These are phyloP conservation scores for Helotiales sp. DNA, from an alignment of 2,329 filamentous ascomycete genomes.

Conservation along the genomic window DNA sequence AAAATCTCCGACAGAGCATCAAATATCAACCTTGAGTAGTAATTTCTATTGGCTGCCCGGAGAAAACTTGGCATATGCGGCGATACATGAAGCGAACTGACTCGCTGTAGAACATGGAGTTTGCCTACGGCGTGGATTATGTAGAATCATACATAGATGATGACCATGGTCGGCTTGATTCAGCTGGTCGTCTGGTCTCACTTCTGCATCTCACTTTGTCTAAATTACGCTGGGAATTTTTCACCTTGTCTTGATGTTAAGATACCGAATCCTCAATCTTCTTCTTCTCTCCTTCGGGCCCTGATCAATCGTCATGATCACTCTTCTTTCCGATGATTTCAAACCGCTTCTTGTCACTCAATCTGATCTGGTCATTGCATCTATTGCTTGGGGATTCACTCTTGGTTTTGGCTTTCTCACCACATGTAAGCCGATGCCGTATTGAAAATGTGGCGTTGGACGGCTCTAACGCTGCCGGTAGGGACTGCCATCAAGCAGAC, in stretches of 20 bases:
- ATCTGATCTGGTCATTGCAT: conserved; percentile 45
- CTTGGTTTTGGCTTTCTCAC: conserved; percentile 43
- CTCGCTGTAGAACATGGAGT: not conserved
- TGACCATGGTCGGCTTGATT: not conserved
- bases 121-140: not conserved
- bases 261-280: not conserved
- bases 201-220: not conserved
- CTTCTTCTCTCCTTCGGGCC: not conserved
- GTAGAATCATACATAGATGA: not conserved
- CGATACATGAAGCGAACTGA: not conserved
- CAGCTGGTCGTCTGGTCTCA: conserved; percentile 1
- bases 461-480: conserved; percentile 31
- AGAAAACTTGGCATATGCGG: not conserved
- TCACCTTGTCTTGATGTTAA: not conserved
- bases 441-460: not conserved
- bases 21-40: not conserved
- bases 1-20: not conserved
- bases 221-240: not conserved
- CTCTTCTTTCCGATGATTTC: conserved; percentile 24
- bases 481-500: conserved; percentile 47
- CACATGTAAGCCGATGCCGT: conserved; percentile 13
- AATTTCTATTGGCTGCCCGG: not conserved
- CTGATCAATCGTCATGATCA: conserved; percentile 18
- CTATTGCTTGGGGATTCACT: conserved; percentile 47
- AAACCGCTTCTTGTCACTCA: conserved; percentile 17